Conservation (phyloP, 108 stramenopile genomes). For the Hondaea fermentalgiana region DNA sequence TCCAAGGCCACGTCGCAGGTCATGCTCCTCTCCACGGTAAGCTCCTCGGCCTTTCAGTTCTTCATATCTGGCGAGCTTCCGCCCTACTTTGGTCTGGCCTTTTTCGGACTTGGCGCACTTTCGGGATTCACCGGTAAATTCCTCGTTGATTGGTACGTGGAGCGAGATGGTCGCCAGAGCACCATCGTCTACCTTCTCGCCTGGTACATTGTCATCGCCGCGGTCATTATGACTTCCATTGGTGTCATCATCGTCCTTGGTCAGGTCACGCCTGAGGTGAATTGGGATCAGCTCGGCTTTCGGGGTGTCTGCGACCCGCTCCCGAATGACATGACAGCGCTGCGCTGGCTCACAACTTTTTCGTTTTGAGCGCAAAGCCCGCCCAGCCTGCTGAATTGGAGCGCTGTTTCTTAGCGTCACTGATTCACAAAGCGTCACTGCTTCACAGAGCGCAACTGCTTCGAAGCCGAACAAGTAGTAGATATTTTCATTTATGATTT, state of each 20-base stretch:
- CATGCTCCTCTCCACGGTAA: background rate
- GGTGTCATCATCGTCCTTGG: background rate
- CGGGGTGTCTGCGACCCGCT: background rate
- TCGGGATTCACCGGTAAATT: background rate
- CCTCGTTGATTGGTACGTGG: slow-evolving; percentile 2
- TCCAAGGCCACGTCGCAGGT: background rate
- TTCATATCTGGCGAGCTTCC: background rate
- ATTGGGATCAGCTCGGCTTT: background rate
- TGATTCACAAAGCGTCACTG: too few relatives aligned
- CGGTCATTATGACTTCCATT: background rate
- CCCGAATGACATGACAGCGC: background rate
- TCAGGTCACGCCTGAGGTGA: background rate
- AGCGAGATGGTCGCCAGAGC: background rate
- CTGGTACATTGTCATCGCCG: background rate
- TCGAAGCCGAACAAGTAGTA: too few relatives aligned
- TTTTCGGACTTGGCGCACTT: background rate
- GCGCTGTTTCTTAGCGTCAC: too few relatives aligned
- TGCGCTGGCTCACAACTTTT: background rate
- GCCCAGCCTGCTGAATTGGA: too few relatives aligned
- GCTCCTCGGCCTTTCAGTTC: slow-evolving; percentile 7
- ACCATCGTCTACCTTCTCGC: slow-evolving; percentile 6
- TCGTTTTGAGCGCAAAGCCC: background rate
- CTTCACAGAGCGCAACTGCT: too few relatives aligned
- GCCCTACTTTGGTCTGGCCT: background rate
- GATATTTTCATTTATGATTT: too few relatives aligned